Evolutionary conservation across 371 early-diverging fungal genomes (phyloP), one percentile per base, ranked within the genome.

Genomic region (Choanephora cucurbitarum): DNA sequence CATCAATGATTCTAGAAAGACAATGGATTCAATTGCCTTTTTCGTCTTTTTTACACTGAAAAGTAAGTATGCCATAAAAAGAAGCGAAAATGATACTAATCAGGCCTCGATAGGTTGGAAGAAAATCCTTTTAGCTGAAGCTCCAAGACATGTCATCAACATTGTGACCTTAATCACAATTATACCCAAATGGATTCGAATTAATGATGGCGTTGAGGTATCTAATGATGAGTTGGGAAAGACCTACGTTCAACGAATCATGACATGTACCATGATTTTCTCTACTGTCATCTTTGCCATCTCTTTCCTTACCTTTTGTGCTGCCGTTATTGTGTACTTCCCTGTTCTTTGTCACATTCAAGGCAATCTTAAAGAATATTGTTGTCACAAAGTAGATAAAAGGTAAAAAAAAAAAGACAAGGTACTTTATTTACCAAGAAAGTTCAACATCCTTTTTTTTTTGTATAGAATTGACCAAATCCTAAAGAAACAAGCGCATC

Each of bases 51-150:
- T 95, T 66, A 80, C 83, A 5, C 83, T 93, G 52, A 90, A 91
- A 79, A 88, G 90, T 86, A 72, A 45, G 40, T 40, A 33, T 34
- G 5, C 14, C 44, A 60, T 85, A 84, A 18, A 19, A 34, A n/a
- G 22, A 2, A 21, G n/a, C n/a, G n/a, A n/a, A n/a, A n/a, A n/a
- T n/a, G n/a, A n/a, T n/a, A n/a, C n/a, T n/a, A n/a, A n/a, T n/a
- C n/a, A n/a, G n/a, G n/a, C n/a, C n/a, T n/a, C n/a, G n/a, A n/a
- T 58, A 84, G 88, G 90, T 52, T 93, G 95, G 95, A 93, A 92
- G 66, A 82, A 92, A 34, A 64, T 95, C 3, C 54, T 95, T 24
- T 79, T 95, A 42, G 93, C 95, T 28, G 93, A 93, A 62, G 83
- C 91, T 3, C 94, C 94, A 9, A 87, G 95, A 53, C 91, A 91